These are phyloP conservation scores for Amauroascus niger DNA, from an alignment of 2,329 filamentous ascomycete species.

Conservation along the genomic window DNA sequence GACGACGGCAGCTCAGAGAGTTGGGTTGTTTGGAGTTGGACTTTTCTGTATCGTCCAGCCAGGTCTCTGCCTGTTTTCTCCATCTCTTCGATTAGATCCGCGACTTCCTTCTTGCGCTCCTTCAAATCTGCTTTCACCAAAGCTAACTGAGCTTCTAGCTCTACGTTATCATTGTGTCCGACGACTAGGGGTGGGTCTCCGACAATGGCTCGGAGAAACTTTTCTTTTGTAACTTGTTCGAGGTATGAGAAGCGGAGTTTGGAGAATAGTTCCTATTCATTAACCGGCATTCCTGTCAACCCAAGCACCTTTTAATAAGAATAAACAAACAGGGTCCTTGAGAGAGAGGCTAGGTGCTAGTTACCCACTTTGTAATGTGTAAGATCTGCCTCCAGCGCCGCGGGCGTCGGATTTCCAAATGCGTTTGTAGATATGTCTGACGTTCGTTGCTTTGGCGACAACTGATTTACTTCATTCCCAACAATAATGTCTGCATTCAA, in stretches of 20 bases:
- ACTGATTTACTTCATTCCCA: conserved; percentile 4
- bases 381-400: conserved; percentile 71
- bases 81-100: conserved; percentile 60
- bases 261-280: conserved; percentile 66
- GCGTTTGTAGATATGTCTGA: conserved; percentile 63
- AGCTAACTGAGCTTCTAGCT: conserved; percentile 60
- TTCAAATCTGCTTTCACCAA: conserved; percentile 67
- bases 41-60: conserved; percentile 48
- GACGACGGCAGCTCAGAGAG: conserved; percentile 44
- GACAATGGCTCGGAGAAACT: conserved; percentile 87
- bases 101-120: conserved; percentile 68
- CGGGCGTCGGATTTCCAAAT: conserved; percentile 59
- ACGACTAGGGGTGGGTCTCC: conserved; percentile 82
- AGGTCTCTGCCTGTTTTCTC: conserved; percentile 59
- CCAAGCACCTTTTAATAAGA: background rate
- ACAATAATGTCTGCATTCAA: conserved; percentile 29
- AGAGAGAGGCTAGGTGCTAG: background rate
- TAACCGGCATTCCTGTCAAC: background rate
- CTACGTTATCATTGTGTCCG: conserved; percentile 68
- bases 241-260: conserved; percentile 96
- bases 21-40: conserved; percentile 45
- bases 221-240: conserved; percentile 97
- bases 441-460: conserved; percentile 43
- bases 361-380: conserved; percentile 63
- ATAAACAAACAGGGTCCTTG: background rate